phyloP scores from a whole-genome alignment of 345 rosid genomes.

The Raphanus raphanistrum region DNA sequence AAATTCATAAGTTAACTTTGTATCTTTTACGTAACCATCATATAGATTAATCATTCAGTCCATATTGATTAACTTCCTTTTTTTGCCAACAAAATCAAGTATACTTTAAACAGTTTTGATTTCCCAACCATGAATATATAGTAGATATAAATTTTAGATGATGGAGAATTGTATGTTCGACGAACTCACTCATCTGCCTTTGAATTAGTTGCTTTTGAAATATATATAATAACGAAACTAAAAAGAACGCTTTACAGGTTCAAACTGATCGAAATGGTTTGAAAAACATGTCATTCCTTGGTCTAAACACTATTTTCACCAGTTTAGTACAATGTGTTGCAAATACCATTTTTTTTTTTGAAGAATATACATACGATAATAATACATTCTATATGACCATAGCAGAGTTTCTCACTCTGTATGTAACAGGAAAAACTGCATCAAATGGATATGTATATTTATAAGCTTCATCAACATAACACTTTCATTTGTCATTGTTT shows the following conservation, averaged over 20 bases:
- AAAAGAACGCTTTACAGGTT: neutral
- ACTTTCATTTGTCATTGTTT: neutral
- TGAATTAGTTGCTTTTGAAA: neutral
- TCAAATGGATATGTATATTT: too few relatives aligned
- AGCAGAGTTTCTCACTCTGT: neutral
- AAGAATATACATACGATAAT: neutral
- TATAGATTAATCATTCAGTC: neutral
- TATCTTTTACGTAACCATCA: neutral
- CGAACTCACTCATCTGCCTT: neutral
- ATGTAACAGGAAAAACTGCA: neutral
- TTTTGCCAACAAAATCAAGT: neutral
- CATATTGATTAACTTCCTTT: neutral
- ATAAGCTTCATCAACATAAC: neutral
- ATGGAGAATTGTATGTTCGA: neutral
- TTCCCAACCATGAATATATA: neutral
- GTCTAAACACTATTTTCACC: neutral
- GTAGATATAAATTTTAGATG: neutral
- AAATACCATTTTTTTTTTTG: neutral
- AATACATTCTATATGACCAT: too few relatives aligned
- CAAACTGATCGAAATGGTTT: neutral
- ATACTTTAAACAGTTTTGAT: neutral
- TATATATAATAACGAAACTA: neutral
- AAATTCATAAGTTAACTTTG: neutral
- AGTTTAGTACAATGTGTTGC: neutral
- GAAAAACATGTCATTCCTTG: neutral